phyloP scores from a whole-genome alignment of 2,329 filamentous ascomycete species.

The Chaetothyriales sp. region DNA sequence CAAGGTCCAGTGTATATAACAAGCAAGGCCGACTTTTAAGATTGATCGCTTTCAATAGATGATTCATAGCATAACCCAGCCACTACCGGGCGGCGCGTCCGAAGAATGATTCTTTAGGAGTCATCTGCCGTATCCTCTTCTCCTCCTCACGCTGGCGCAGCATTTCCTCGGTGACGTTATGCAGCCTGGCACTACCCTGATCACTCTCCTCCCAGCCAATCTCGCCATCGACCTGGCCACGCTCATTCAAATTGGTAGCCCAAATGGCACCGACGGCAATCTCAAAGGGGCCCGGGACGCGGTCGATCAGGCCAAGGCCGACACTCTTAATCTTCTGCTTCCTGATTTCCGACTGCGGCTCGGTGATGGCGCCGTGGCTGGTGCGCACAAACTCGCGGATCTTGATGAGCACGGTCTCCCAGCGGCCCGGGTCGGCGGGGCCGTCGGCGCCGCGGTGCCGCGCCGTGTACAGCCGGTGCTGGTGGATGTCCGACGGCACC shows the following conservation, averaged over 20 bases:
- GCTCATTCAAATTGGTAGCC: slow-evolving; percentile 60
- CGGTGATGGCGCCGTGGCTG: slow-evolving; percentile 79
- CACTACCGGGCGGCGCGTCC: background rate
- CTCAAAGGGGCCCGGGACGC: slow-evolving; percentile 76
- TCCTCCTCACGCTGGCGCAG: slow-evolving; percentile 15
- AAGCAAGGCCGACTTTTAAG: no score
- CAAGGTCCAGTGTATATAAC: no score
- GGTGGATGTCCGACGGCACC: slow-evolving; percentile 87
- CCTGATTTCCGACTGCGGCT: slow-evolving; percentile 82
- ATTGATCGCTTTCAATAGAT: no score
- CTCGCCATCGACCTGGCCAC: slow-evolving; percentile 19
- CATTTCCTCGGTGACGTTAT: slow-evolving; percentile 16
- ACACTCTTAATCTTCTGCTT: slow-evolving; percentile 72
- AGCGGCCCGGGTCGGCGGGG: slow-evolving; percentile 51
- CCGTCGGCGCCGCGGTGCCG: slow-evolving; percentile 23
- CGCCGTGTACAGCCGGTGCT: slow-evolving; percentile 60
- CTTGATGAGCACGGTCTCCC: slow-evolving; percentile 88
- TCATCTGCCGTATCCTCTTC: slow-evolving; percentile 10
- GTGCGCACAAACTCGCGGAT: slow-evolving; percentile 91
- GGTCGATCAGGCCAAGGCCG: slow-evolving; percentile 77
- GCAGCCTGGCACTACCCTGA: slow-evolving; percentile 15
- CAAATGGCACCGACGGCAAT: slow-evolving; percentile 73
- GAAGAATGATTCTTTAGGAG: slow-evolving; percentile 12
- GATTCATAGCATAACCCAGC: no score
- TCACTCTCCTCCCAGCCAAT: slow-evolving; percentile 17